These are phyloP conservation scores for Apostasia shenzhenica DNA, from an alignment of 106 monocot species.

Conservation along the genomic window DNA sequence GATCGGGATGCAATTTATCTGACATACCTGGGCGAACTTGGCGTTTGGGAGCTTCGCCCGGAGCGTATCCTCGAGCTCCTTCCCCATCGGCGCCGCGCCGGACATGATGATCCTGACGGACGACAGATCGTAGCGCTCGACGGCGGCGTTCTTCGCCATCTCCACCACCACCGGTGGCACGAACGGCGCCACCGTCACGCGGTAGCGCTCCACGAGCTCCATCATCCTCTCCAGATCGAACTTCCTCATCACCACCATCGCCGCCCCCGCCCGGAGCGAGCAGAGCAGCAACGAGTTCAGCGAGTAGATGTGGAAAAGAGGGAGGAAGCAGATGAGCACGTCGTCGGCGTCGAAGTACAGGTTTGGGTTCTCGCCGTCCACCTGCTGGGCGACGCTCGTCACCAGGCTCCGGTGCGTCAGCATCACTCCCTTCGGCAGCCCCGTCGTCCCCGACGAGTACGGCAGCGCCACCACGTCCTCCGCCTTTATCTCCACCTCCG, in stretches of 20 bases:
- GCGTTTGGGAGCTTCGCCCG: constrained; percentile 55
- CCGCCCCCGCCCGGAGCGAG: constrained; percentile 45
- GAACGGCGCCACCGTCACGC: constrained; percentile 55
- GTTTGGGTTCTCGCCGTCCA: constrained; percentile 82
- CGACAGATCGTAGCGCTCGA: constrained; percentile 47
- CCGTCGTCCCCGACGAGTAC: constrained; percentile 87
- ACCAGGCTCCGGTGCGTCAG: constrained; percentile 64
- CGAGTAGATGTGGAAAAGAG: constrained; percentile 82
- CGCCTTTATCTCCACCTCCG: constrained; percentile 38
- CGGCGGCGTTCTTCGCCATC: constrained; percentile 38
- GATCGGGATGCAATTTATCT: neutral
- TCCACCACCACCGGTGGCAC: constrained; percentile 75
- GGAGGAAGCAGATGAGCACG: constrained; percentile 67
- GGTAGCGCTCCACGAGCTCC: constrained; percentile 54
- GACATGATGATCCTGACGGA: constrained; percentile 58
- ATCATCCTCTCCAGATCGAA: constrained; percentile 53
- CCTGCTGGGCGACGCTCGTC: constrained; percentile 72
- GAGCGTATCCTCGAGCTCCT: constrained; percentile 61
- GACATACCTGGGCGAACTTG: constrained; percentile 54
- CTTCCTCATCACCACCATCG: constrained; percentile 59
- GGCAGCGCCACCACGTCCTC: constrained; percentile 84
- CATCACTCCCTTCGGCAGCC: constrained; percentile 90
- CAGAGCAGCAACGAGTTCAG: constrained; percentile 71
- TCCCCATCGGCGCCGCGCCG: constrained; percentile 86
- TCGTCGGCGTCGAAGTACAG: constrained; percentile 42